Evolutionary conservation across 1,284 basidiomycete genomes (phyloP).

Genomic region (Trichosporon asahii): DNA sequence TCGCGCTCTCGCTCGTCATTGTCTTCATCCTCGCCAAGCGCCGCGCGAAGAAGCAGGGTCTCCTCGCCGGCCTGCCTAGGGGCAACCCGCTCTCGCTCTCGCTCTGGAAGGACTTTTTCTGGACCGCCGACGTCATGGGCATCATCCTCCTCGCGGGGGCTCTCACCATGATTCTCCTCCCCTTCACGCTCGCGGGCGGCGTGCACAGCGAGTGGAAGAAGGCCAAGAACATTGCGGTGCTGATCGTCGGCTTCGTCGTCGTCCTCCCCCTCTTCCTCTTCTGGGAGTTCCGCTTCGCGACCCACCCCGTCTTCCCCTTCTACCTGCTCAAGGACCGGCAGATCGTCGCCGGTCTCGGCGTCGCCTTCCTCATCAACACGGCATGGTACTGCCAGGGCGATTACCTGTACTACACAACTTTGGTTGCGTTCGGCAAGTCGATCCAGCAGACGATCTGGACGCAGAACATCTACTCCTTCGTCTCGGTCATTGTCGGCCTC

Average conservation of each 20-base stretch:
- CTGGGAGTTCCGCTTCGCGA: constrained; percentile 48
- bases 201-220: constrained; percentile 33
- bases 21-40: constrained; percentile 42
- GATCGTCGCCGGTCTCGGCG: constrained; percentile 46
- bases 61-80: constrained; percentile 36
- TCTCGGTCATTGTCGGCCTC: constrained; percentile 47
- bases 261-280: constrained; percentile 47
- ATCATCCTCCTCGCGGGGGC: constrained; percentile 39
- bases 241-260: constrained; percentile 48
- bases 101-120: constrained; percentile 48
- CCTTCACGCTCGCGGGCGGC: constrained; percentile 50
- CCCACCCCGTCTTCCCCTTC: constrained; percentile 50
- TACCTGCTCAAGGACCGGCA: constrained; percentile 48
- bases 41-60: constrained; percentile 26
- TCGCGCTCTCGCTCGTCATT: constrained; percentile 42
- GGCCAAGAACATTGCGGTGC: constrained; percentile 47
- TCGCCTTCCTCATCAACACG: constrained; percentile 51
- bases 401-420: constrained; percentile 50
- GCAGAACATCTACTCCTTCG: constrained; percentile 51
- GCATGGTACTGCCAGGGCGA: constrained; percentile 49
- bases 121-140: constrained; percentile 50
- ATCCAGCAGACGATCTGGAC: constrained; percentile 49
- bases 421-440: constrained; percentile 50
- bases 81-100: constrained; percentile 27
- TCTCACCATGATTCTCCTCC: constrained; percentile 41